Evolutionary conservation across 139 green algal genomes (phyloP).

Genomic region (Tetratostichococcus sp.): DNA sequence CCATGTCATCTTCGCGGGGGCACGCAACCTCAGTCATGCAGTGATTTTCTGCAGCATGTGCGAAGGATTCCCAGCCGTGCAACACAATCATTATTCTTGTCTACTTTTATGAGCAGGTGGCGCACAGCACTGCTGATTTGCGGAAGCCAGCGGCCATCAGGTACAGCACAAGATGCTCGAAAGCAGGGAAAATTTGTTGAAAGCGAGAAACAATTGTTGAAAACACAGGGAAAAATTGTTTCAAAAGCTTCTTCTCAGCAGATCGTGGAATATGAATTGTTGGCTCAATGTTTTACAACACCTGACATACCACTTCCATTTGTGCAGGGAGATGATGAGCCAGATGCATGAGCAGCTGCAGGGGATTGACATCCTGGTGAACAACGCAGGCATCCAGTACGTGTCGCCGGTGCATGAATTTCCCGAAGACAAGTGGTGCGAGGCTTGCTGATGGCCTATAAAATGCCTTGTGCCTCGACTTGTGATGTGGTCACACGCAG

Average conservation of each 20-base stretch:
- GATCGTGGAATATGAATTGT: background rate
- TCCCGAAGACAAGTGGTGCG: slow-evolving; percentile 76
- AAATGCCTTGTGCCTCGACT: too few species aligned
- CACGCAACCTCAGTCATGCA: background rate
- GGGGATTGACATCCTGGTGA: slow-evolving; percentile 50
- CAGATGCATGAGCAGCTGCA: slow-evolving; percentile 29
- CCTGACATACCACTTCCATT: too few species aligned
- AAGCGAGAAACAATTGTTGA: too few species aligned
- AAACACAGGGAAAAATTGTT: too few species aligned
- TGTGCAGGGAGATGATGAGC: slow-evolving; percentile 46
- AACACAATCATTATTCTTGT: background rate
- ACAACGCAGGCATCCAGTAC: slow-evolving; percentile 70
- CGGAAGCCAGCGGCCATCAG: slow-evolving; percentile 36
- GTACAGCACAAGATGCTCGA: slow-evolving; percentile 1
- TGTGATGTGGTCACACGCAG: too few species aligned
- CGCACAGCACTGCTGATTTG: slow-evolving; percentile 25
- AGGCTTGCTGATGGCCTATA: too few species aligned
- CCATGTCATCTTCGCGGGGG: too few species aligned
- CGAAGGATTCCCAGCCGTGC: too few species aligned
- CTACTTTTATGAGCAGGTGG: background rate
- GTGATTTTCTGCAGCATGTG: too few species aligned
- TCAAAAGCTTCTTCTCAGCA: background rate
- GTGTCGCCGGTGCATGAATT: slow-evolving; percentile 74
- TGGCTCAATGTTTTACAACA: background rate
- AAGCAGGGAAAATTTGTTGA: too few species aligned